Conservation (phyloP, 2,329 filamentous ascomycete genomes). For the Sphaerulina populicola region DNA sequence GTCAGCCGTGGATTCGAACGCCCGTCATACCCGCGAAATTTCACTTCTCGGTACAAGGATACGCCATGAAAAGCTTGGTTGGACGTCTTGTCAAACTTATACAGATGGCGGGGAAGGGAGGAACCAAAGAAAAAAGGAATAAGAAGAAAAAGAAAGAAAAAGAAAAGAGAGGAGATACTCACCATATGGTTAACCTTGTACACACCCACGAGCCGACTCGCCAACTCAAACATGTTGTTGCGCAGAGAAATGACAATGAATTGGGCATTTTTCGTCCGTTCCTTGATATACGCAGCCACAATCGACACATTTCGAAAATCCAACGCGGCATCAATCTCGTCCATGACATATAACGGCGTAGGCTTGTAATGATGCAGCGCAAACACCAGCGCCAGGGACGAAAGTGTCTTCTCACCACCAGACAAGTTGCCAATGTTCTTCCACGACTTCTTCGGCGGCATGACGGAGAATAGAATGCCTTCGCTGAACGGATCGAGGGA, state of each 20-base stretch:
- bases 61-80: neutral
- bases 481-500: conserved; percentile 93
- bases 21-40: neutral
- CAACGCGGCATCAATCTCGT: conserved; percentile 95
- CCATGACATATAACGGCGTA: conserved; percentile 97
- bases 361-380: conserved; percentile 96
- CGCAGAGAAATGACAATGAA: conserved; percentile 96
- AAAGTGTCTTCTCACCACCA: conserved; percentile 94
- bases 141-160: neutral
- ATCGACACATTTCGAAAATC: conserved; percentile 98
- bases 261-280: conserved; percentile 96
- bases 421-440: conserved; percentile 97
- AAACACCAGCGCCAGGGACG: conserved; percentile 90
- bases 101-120: no score
- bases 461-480: conserved; percentile 93
- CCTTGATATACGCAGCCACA: conserved; percentile 97
- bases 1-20: conserved; percentile 4
- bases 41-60: neutral
- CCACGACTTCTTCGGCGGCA: conserved; percentile 99
- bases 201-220: conserved; percentile 87
- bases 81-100: neutral
- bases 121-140: no score
- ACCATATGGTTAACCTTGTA: conserved; percentile 99
- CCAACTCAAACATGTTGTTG: conserved; percentile 99
- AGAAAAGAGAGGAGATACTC: conserved; percentile 22